phyloP scores from a whole-genome alignment of 768 basidiomycete genomes.

The Lactarius pseudohatsudake region DNA sequence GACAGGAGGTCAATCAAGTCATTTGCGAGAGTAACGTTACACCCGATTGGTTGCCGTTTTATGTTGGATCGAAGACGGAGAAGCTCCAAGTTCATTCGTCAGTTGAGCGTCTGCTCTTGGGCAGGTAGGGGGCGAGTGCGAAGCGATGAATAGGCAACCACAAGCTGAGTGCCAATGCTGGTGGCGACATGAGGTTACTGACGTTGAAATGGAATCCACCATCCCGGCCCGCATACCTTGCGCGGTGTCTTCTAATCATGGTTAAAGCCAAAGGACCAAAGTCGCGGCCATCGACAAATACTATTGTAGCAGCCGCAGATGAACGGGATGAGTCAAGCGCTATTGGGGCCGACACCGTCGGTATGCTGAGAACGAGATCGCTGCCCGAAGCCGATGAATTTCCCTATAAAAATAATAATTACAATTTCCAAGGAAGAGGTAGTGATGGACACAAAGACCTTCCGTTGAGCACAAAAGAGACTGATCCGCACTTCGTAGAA shows the following conservation, averaged over 20 bases:
- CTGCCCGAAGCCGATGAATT: neutral
- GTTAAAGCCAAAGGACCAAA: neutral
- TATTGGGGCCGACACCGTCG: neutral
- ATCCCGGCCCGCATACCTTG: neutral
- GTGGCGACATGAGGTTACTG: neutral
- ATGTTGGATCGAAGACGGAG: slow-evolving; percentile 3
- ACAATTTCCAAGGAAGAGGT: neutral
- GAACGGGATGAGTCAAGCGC: slow-evolving; percentile 6
- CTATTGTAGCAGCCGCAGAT: neutral
- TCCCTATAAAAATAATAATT: neutral
- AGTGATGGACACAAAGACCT: too few relatives aligned
- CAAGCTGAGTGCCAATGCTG: neutral
- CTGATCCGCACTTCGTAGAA: neutral
- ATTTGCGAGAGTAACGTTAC: slow-evolving; percentile 5
- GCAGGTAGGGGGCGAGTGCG: slow-evolving; percentile 7
- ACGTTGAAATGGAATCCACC: neutral
- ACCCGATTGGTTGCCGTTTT: slow-evolving; percentile 9
- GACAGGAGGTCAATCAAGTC: slow-evolving; percentile 5
- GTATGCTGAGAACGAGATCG: neutral
- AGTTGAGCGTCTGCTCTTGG: neutral
- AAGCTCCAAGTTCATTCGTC: neutral
- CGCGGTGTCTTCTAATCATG: neutral
- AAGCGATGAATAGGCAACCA: neutral
- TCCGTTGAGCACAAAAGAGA: too few relatives aligned
- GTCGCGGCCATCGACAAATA: neutral